Base-by-base conservation (phyloP, 768 basidiomycete species). In the Suillus sp. region DNA sequence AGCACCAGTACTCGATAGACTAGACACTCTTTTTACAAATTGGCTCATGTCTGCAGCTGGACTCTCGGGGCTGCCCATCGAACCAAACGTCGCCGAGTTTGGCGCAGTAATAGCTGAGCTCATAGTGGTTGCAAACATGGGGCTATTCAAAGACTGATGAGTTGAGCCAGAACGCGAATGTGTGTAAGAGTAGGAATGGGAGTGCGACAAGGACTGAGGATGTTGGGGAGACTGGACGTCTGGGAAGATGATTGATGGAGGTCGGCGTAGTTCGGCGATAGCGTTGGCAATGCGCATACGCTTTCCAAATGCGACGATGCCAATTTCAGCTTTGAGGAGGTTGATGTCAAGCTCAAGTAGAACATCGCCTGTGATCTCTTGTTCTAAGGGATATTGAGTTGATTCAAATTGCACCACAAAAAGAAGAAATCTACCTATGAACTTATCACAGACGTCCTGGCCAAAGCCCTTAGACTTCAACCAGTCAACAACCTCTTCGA, bases 351-450 rank as follows among this genome's bases (percentile, higher is more conserved):
- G 90, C 70, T 97, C 96, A 61, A 99, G 87, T 8, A 99, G 85
- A 37, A 99, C 93, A 69, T 99, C 97, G 22, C 97, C 97, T 0
- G 95, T 93, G 60, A 99, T 99, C 79, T 99, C 97, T 86, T 99
- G 95, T 78, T 99, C 96, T 95, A 72, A 47, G 22, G 45, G 48
- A 37, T 22, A 25, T 16, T 1, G 9, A 22, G 34, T 20, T n/a
- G 47, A 25, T 40, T 40, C 35, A 3, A 13, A 57, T 9, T 9
- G 20, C 18, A 9, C 16, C n/a, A 37, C 18, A 34, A 45, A 38
- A 56, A 34, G 38, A 38, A 30, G n/a, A 30, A 32, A 79, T 86
- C 65, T 68, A 93, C 94, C 95, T 47, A 83, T 86, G 71, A 99
- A 98, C 72, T 92, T 96, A 62, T 87, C 84, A 68, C 90, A 90